Evolutionary conservation across 257 asterid species (phyloP).

Genomic region (Petunia axillaris): DNA sequence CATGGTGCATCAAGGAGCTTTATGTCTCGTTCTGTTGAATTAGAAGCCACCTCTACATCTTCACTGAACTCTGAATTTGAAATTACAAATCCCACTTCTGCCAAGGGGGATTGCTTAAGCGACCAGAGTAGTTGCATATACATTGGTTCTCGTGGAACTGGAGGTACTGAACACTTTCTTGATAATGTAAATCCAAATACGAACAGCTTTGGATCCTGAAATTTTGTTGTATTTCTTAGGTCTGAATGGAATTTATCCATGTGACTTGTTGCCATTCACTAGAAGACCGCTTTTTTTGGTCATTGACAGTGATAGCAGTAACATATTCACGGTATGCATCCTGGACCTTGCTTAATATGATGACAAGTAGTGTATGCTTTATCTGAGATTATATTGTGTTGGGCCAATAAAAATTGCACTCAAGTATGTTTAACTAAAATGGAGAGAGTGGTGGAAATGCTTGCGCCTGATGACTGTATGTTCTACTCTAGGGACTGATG

Average conservation of each 20-base stretch:
- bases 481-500: background rate
- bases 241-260: constrained; percentile 78
- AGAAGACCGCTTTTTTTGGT: constrained; percentile 88
- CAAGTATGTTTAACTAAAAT: background rate
- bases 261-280: constrained; percentile 88
- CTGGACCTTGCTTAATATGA: constrained; percentile 13
- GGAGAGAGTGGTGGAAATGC: constrained; percentile 17
- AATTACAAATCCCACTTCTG: constrained; percentile 43
- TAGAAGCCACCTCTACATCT: constrained; percentile 48
- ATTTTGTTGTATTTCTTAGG: constrained; percentile 57
- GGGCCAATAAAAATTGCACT: background rate
- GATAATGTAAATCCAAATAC: background rate
- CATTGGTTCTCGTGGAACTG: constrained; percentile 76
- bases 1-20: constrained; percentile 59
- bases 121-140: constrained; percentile 56
- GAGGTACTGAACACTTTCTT: constrained; percentile 51
- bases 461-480: constrained; percentile 18
- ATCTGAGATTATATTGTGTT: constrained; percentile 17
- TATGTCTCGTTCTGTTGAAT: constrained; percentile 57
- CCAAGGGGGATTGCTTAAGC: constrained; percentile 34
- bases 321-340: constrained; percentile 74
- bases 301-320: constrained; percentile 84
- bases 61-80: constrained; percentile 48
- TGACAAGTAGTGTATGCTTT: constrained; percentile 5
- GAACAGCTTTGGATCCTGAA: constrained; percentile 22